Evolutionary conservation across 805 yeast genomes (phyloP).

Genomic region (Lachancea kluyveri): DNA sequence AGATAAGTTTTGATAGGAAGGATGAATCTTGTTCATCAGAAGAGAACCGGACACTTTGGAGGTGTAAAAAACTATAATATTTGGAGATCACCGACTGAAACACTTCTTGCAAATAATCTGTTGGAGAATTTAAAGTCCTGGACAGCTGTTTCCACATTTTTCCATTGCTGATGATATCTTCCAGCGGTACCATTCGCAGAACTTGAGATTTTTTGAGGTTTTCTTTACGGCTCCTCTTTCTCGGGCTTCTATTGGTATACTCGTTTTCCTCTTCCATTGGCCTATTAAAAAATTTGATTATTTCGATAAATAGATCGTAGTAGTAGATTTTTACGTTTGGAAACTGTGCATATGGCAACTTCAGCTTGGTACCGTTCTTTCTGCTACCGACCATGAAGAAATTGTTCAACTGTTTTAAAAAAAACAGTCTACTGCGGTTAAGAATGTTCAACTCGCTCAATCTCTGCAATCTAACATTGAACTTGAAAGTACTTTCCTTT

Average conservation of each 20-base stretch:
- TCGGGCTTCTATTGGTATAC: neutral
- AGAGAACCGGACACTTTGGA: slow-evolving; percentile 7
- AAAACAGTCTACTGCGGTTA: slow-evolving; percentile 58
- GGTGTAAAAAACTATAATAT: slow-evolving; percentile 31
- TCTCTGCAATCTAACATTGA: slow-evolving; percentile 64
- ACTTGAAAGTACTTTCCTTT: slow-evolving; percentile 46
- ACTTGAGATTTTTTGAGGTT: slow-evolving; percentile 6
- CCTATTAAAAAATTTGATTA: slow-evolving; percentile 22
- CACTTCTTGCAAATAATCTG: slow-evolving; percentile 11
- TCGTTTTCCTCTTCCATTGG: neutral
- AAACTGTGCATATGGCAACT: slow-evolving; percentile 4
- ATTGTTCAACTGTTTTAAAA: slow-evolving; percentile 54
- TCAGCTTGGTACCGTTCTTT: slow-evolving; percentile 1
- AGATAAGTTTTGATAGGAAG: slow-evolving; percentile 16
- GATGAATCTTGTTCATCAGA: slow-evolving; percentile 12
- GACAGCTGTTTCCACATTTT: slow-evolving; percentile 26
- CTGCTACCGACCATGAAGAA: slow-evolving; percentile 42
- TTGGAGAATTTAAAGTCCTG: slow-evolving; percentile 10
- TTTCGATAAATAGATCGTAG: slow-evolving; percentile 36
- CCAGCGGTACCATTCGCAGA: slow-evolving; percentile 4
- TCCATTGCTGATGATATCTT: slow-evolving; percentile 11
- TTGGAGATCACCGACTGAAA: slow-evolving; percentile 24
- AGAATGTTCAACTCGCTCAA: slow-evolving; percentile 56
- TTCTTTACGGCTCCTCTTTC: slow-evolving; percentile 9
- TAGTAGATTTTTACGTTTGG: slow-evolving; percentile 20